Evolutionary conservation across 2,329 filamentous ascomycete genomes (phyloP), one percentile per base, ranked within the genome.

Genomic region (Penicillium sclerotiorum): DNA sequence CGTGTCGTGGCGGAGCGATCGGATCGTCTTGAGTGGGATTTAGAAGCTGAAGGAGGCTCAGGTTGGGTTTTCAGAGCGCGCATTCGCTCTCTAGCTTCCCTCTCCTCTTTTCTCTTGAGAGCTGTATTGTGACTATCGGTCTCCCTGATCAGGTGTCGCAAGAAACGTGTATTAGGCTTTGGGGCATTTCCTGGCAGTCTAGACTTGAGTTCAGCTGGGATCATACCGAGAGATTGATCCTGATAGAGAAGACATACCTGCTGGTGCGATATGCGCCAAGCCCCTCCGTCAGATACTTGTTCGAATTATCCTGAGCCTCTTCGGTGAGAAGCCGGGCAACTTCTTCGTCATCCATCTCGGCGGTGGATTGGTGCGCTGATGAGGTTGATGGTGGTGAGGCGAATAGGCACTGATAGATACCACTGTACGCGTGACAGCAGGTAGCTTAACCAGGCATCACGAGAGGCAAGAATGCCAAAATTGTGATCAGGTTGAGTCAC

Each of bases 51-150:
- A 15, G 50, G 52, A 11, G 54, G 45, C 13, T 56, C 37, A 18
- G 50, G 71, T 48, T 82, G 80, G 2, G 55, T 42, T 57, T 64
- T 65, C 36, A 92, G 72, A 47, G 79, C 77, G 57, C 82, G 81
- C 47, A 95, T 79, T 17, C 90, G 84, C 4, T 84, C 84, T 53
- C 80, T 80, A 0, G 90, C 85, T 58, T 97, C 92, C 40, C 88
- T 84, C 21, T 86, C 85, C 69, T 97, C 93, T 64, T 87, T 95
- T 1, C 88, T 89, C 15, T 90, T 82, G 23, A 97, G 77, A 1
- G 90, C 88, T 20, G 88, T 85, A 79, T 99, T 99, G 73, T 99
- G 93, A 46, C 73, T 87, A 61, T 95, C 88, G 8, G 90, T 95
- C 59, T 94, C 88, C 56, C 87, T 88, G 54, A 99, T 90, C 49